These are phyloP conservation scores for Colletotrichum sp. DNA, from an alignment of 2,329 filamentous ascomycete genomes.

Conservation along the genomic window DNA sequence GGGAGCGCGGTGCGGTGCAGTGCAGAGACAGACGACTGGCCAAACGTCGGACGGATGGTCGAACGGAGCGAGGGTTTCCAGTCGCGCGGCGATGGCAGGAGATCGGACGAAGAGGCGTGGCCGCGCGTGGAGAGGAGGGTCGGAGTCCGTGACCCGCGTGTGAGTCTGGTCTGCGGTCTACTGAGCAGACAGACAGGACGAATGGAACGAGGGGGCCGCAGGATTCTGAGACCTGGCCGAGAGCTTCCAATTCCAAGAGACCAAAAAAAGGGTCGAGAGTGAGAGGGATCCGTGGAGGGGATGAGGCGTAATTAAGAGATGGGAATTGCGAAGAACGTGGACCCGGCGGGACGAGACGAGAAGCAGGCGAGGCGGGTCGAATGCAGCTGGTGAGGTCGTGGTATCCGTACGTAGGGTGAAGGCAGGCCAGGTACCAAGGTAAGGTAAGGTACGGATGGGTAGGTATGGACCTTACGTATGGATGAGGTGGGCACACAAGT, in stretches of 20 bases:
- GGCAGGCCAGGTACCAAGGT: not conserved
- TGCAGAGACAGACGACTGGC: not conserved
- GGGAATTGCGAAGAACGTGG: not conserved
- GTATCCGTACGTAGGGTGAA: not conserved
- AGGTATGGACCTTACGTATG: not conserved
- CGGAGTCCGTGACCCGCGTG: slow-evolving; percentile 5
- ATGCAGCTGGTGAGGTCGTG: not conserved
- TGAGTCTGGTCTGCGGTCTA: not conserved
- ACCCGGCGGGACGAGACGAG: not conserved
- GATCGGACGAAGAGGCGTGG: slow-evolving; percentile 13
- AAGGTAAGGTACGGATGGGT: not conserved
- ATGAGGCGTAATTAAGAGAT: slow-evolving; percentile 9
- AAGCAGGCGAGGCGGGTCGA: not conserved
- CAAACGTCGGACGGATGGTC: slow-evolving; percentile 16
- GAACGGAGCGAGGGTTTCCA: slow-evolving; percentile 3
- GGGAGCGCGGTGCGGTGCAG: not conserved
- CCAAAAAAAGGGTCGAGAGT: not conserved
- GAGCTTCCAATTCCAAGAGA: not conserved
- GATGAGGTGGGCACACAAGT: not conserved
- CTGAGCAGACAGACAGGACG: not conserved
- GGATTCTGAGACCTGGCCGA: not conserved
- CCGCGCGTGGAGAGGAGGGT: slow-evolving; percentile 2
- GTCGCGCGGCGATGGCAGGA: not conserved
- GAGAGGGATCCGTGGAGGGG: not conserved
- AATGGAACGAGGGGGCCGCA: not conserved